phyloP scores from a whole-genome alignment of 345 rosid species.

The Hevea brasiliensis region DNA sequence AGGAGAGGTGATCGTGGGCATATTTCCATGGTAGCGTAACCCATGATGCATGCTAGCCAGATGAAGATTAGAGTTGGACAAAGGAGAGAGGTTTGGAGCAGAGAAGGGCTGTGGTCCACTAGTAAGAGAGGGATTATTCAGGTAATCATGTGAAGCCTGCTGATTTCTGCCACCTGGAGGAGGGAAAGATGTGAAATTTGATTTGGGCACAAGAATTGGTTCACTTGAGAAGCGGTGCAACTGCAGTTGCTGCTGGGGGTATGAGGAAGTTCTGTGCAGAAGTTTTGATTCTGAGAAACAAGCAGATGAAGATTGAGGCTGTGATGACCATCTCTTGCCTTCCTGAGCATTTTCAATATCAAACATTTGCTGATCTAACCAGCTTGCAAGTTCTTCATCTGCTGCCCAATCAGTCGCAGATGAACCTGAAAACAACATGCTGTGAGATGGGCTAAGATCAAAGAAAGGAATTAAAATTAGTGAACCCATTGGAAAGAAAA shows the following conservation, averaged over 20 bases:
- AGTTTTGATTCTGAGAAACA: slow-evolving; percentile 54
- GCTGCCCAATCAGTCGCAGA: slow-evolving; percentile 87
- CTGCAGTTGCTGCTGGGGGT: slow-evolving; percentile 69
- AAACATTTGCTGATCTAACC: slow-evolving; percentile 68
- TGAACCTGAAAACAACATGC: slow-evolving; percentile 63
- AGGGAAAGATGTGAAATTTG: slow-evolving; percentile 78
- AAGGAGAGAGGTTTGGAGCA: slow-evolving; percentile 56
- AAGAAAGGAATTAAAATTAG: neutral
- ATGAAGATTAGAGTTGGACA: slow-evolving; percentile 57
- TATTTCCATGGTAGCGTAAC: slow-evolving; percentile 55
- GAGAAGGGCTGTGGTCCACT: slow-evolving; percentile 63
- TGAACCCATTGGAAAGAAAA: neutral
- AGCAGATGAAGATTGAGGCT: slow-evolving; percentile 56
- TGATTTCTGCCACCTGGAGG: slow-evolving; percentile 66
- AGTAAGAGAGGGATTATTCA: slow-evolving; percentile 48
- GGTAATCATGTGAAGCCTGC: slow-evolving; percentile 60
- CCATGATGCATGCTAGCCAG: slow-evolving; percentile 66
- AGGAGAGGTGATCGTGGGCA: slow-evolving; percentile 58
- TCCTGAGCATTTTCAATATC: slow-evolving; percentile 61
- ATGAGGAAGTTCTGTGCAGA: slow-evolving; percentile 82
- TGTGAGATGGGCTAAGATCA: neutral
- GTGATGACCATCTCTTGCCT: slow-evolving; percentile 79
- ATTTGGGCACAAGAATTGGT: slow-evolving; percentile 62
- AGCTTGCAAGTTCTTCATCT: slow-evolving; percentile 66
- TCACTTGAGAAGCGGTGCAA: slow-evolving; percentile 68